Percentiles rank a stretch among this genome's conserved stretches.
phyloP scores from a whole-genome alignment of 306 rosid species.

The Lablab purpureus region DNA sequence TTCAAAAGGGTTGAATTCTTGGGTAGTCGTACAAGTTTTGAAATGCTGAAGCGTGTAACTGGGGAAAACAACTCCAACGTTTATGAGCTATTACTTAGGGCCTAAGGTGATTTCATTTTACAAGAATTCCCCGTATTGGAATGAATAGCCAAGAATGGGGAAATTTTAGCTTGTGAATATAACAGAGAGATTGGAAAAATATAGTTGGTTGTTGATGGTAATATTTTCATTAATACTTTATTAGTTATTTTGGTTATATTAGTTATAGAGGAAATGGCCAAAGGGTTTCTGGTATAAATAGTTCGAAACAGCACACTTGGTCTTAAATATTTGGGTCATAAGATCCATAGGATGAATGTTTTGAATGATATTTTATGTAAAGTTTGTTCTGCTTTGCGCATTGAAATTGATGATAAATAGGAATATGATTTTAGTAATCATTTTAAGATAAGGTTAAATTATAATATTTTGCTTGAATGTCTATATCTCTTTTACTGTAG shows the following conservation, averaged over 20 bases:
- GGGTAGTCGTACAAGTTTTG: slow-evolving; percentile 89
- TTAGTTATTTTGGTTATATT: neutral
- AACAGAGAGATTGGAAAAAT: neutral
- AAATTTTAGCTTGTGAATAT: slow-evolving; percentile 24
- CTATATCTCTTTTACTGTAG: neutral
- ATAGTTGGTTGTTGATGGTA: slow-evolving; percentile 1
- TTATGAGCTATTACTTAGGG: slow-evolving; percentile 88
- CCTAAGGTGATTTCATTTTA: slow-evolving; percentile 51
- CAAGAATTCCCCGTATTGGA: neutral
- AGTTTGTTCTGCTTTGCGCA: neutral
- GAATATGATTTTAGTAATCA: neutral
- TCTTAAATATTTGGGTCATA: neutral
- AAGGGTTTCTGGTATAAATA: neutral
- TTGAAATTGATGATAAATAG: neutral
- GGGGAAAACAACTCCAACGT: slow-evolving; percentile 92
- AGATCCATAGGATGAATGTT: neutral
- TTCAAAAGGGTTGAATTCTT: slow-evolving; percentile 84
- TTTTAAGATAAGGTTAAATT: neutral
- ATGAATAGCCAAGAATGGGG: slow-evolving; percentile 21
- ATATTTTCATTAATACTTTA: slow-evolving; percentile 1
- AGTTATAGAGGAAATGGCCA: neutral
- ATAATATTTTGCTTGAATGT: neutral
- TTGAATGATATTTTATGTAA: neutral
- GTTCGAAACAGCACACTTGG: neutral
- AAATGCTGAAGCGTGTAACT: slow-evolving; percentile 85